Evolutionary conservation across 2,329 filamentous ascomycete species (phyloP), one percentile per base, ranked within the genome.

Genomic region (Blumeria hordei): DNA sequence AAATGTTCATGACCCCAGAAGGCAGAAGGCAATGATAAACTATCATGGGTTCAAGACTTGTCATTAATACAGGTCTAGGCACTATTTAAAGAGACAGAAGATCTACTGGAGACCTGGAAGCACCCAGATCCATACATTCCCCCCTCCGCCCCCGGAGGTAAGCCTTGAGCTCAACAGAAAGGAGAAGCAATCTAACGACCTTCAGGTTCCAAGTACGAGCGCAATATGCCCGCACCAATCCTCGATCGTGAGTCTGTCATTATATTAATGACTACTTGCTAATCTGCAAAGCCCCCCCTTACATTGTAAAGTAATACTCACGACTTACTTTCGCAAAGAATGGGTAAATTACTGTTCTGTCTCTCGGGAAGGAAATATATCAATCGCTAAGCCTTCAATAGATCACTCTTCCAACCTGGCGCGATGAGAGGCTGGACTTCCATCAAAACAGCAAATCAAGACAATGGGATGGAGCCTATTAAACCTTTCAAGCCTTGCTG

Each of bases 81-180:
- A 53, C 70, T 98, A 57, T 75, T 96, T 60, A 78, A 80, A 58
- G 88, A 95, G 71, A 90, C 92, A 4, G 88, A 96, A 69, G 83
- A 83, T 62, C 67, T 95, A 57, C 72, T 98, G 59, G 80, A 92
- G 64, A 85, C 82, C 69, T 98, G 90, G 90, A 96, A 96, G 72
- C 92, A 98, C 66, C 92, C 92, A 3, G 92, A 98, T 68, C 88
- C 92, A 35, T 96, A 94, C 68, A 74, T 78, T 62, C 78, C 83
- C 60, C 92, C 92, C 12, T 94, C 87, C 44, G 90, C 92, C 41
- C 92, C 92, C 10, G 92, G 92, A 75, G 92, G 90, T 92, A 72
- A 60, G 76, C 58, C 6, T 54, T 45, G n/a, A 21, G 4, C 18
- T 32, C 5, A 5, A 8, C 44, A 21, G 16, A 21, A 4, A 14